These are phyloP conservation scores for Nannochloris sp. DNA, from an alignment of 139 green algal species.

Conservation along the genomic window DNA sequence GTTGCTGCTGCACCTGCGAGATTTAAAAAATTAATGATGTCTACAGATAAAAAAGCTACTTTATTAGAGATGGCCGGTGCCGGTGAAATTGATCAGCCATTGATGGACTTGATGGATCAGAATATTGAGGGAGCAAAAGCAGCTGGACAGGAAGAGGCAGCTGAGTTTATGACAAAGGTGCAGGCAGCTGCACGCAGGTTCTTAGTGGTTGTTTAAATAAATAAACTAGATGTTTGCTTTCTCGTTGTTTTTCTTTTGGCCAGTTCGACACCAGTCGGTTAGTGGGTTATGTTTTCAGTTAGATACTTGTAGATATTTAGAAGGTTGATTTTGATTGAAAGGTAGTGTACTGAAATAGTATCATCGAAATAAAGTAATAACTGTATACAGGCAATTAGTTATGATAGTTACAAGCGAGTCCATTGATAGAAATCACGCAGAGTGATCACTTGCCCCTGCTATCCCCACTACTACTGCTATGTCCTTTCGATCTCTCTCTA, in stretches of 20 bases:
- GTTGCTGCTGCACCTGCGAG: conserved; percentile 46
- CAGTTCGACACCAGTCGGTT: too few species aligned
- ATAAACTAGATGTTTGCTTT: background rate
- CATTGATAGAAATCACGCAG: too few species aligned
- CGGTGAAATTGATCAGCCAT: conserved; percentile 65
- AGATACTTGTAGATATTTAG: too few species aligned
- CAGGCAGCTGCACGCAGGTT: conserved; percentile 52
- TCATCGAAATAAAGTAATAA: too few species aligned
- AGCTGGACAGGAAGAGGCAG: conserved; percentile 52
- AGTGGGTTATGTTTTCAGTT: too few species aligned
- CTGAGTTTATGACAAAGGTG: conserved; percentile 78
- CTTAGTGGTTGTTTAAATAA: conserved; percentile 30
- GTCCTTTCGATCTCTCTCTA: background rate
- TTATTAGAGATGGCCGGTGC: conserved; percentile 73
- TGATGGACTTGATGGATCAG: conserved; percentile 73
- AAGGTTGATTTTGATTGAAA: too few species aligned
- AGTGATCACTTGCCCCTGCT: background rate
- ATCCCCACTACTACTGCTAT: background rate
- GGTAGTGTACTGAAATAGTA: too few species aligned
- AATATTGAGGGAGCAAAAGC: conserved; percentile 68
- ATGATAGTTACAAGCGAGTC: too few species aligned
- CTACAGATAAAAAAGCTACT: conserved; percentile 70
- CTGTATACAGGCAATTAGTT: too few species aligned
- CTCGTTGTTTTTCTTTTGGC: too few species aligned
- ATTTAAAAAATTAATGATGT: conserved; percentile 67